Base-by-base conservation (phyloP, 2,329 filamentous ascomycete genomes). In the Xylaria sp. region DNA sequence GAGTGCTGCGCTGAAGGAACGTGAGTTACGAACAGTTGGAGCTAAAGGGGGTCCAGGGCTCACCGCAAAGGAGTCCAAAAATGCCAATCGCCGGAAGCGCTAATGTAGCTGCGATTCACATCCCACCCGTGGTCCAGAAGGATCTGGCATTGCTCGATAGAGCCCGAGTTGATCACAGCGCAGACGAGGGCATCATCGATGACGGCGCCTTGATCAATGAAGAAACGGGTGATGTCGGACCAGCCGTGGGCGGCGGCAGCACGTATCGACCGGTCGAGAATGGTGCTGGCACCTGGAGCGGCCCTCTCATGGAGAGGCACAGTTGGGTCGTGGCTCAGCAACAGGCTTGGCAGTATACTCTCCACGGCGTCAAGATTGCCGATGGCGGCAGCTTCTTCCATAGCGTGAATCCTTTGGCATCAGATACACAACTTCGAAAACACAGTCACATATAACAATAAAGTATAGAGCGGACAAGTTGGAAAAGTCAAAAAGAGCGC, bases 321-420 rank as follows among this genome's bases (percentile, higher is more conserved):
- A 2, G 66, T 70, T 34, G 20, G 62, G 46, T 74, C 73, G 66
- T 69, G 63, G 69, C 68, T 74, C 39, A 70, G 55, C 54, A 74
- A 25, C 55, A 74, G 55, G 68, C 70, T 72, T 63, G 73, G 73
- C 66, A 74, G 57, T 55, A 74, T 58, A 34, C 64, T 71, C 69
- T 74, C 70, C 65, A 74, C 70, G 61, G 68, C 73, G 51, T 72
- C 66, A 60, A 73, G 70, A 66, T 74, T 72, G 68, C 73, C 73
- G 66, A 72, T 58, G 34, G 69, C 70, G 67, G 73, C 73, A 71
- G 73, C 73, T 73, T 74, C 73, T 73, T 74, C 73, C 73, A 74
- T 74, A 62, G 69, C 71, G 66, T 64, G 71, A 72, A 69, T 68
- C 61, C 63, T 70, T 70, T 73, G 59, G 63, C 71, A 73, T 74